These are phyloP conservation scores for Grosmannia serpens DNA, from an alignment of 2,329 filamentous ascomycete genomes.

Conservation along the genomic window DNA sequence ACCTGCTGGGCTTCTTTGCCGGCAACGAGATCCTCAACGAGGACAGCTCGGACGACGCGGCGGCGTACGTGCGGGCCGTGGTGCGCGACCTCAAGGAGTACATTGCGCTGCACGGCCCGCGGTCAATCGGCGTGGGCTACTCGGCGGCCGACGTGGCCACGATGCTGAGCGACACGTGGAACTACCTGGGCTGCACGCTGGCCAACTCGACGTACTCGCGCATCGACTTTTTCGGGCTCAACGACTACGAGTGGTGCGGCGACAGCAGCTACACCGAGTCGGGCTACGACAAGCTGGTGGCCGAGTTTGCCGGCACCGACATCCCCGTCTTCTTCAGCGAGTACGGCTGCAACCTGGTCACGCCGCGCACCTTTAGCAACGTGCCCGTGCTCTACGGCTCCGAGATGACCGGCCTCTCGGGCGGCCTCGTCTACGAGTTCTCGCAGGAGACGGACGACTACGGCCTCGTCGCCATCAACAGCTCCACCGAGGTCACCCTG, in stretches of 20 bases:
- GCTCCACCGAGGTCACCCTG: conserved; percentile 3
- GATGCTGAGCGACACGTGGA: conserved; percentile 53
- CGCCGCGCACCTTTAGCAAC: conserved; percentile 60
- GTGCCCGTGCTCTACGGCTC: conserved; percentile 56
- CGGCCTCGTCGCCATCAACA: conserved; percentile 15
- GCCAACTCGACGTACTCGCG: conserved; percentile 37
- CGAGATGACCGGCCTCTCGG: conserved; percentile 54
- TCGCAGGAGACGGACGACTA: conserved; percentile 54
- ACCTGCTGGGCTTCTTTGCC: conserved; percentile 72
- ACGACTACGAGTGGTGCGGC: conserved; percentile 57
- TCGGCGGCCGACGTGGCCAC: conserved; percentile 73
- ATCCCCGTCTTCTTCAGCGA: conserved; percentile 71
- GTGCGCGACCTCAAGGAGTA: conserved; percentile 73
- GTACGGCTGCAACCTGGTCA: conserved; percentile 58
- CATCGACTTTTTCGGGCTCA: conserved; percentile 69
- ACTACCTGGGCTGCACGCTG: conserved; percentile 63
- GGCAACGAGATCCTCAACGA: conserved; percentile 76
- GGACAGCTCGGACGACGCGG: conserved; percentile 45
- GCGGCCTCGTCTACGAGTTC: conserved; percentile 67
- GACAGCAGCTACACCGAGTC: conserved; percentile 40
- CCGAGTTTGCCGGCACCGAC: conserved; percentile 50
- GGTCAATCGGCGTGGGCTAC: conserved; percentile 73
- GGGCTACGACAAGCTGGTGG: conserved; percentile 44
- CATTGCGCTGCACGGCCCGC: conserved; percentile 61
- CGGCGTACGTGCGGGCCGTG: conserved; percentile 73